Evolutionary conservation across 208 protist species (phyloP).

Genomic region (Leishmania major): DNA sequence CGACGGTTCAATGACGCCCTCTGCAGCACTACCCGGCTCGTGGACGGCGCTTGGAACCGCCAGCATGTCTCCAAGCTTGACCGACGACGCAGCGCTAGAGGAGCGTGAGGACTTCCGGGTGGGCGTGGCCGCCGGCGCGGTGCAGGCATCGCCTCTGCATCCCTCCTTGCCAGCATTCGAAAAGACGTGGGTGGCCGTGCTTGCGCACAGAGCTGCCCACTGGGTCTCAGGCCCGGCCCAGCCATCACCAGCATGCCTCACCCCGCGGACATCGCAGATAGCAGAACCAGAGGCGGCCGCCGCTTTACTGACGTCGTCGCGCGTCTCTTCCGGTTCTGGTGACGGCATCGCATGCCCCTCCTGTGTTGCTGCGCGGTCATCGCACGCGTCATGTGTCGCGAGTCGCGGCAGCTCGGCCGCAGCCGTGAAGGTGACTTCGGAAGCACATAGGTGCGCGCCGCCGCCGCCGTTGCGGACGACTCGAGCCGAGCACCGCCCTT

Average conservation of each 20-base stretch:
- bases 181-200: background rate
- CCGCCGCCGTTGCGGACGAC: background rate
- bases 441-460: constrained; percentile 12
- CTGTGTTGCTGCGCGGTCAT: background rate
- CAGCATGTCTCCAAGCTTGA: constrained; percentile 9
- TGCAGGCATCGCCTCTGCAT: background rate
- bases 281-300: background rate
- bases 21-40: background rate
- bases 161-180: background rate
- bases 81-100: background rate
- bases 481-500: background rate
- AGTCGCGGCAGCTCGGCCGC: background rate
- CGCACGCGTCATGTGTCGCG: background rate
- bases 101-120: background rate
- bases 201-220: background rate
- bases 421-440: constrained; percentile 1
- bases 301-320: background rate
- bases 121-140: background rate
- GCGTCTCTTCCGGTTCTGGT: background rate
- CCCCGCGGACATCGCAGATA: background rate
- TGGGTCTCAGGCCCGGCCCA: background rate
- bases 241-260: background rate
- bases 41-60: background rate
- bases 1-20: background rate
- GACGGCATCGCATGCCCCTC: background rate